Base-by-base conservation (phyloP, 1,284 basidiomycete species). In the Cutaneotrichosporon spelunceum region DNA sequence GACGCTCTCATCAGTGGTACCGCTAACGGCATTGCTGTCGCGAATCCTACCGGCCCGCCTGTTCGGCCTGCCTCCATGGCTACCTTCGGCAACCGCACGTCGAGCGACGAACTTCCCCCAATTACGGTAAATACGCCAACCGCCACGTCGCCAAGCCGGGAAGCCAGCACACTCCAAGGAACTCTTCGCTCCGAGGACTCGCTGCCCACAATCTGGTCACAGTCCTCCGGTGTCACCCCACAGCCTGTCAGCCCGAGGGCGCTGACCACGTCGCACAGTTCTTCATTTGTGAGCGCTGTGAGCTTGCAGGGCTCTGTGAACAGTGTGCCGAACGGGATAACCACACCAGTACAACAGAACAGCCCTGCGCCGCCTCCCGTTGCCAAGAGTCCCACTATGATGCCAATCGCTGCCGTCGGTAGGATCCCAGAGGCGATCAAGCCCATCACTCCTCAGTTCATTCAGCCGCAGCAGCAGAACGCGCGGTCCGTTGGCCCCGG, bases 141-240 rank as follows among this genome's bases (percentile, higher is more conserved):
- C 23, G 36, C 16, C 23, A 23, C 24, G 23, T 30, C 30, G 27
- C 39, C 42, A n/a, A 57, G 33, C n/a, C 36, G 23, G 4, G 29
- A 34, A 7, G 13, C 45, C 47, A 49, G 56, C 47, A 16, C 26
- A 33, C 45, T n/a, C 21, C 52, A 36, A 34, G 23, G 21, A 4
- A 53, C 52, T 7, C 14, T 53, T 13, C 52, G 34, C 52, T 53
- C 52, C 1, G 34, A 34, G 23, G 52, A 50, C 29, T 48, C 56
- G 33, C 56, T 50, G 47, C 33, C 47, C 21, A 49, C 56, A 4
- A 23, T n/a, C 4, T 57, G 56, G 56, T 57, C 56, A 9, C 56
- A 57, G 56, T 21, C 29, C 10, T 48, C 56, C 11, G 54, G 34
- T n/a, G 23, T 9, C 23, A 49, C 56, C n/a, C 45, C 55, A 9